Evolutionary conservation across 2,329 filamentous ascomycete genomes (phyloP).

Genomic region (Tolypocladium guangdongense): DNA sequence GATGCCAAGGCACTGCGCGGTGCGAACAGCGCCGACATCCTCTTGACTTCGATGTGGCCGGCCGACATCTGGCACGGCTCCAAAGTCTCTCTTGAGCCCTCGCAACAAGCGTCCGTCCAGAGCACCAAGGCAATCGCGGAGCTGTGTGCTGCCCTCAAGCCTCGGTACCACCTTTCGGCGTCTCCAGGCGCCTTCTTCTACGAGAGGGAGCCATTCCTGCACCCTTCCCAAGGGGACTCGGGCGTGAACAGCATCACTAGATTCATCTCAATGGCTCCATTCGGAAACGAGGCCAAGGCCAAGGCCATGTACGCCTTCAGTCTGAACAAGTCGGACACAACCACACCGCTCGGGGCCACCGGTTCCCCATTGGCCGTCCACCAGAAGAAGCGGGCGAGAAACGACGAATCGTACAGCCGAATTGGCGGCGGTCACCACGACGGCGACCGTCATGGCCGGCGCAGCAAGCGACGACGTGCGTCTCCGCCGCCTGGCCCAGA

Average conservation of each 20-base stretch:
- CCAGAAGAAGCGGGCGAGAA: conserved; percentile 45
- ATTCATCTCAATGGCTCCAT: conserved; percentile 81
- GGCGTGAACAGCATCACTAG: conserved; percentile 59
- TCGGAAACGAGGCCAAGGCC: conserved; percentile 63
- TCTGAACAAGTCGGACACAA: conserved; percentile 53
- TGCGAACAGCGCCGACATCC: conserved; percentile 70
- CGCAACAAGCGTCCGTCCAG: conserved; percentile 36
- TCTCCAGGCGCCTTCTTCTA: conserved; percentile 60
- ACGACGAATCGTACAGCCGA: conserved; percentile 39
- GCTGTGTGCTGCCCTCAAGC: conserved; percentile 67
- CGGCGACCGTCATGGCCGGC: conserved; percentile 29
- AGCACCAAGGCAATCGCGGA: conserved; percentile 63
- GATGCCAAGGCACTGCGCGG: conserved; percentile 69
- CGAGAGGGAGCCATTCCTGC: conserved; percentile 88
- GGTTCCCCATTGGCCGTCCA: conserved; percentile 56
- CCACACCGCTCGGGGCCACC: conserved; percentile 62
- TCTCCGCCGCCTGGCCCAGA: conserved; percentile 58
- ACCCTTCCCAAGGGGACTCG: conserved; percentile 36
- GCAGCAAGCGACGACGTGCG: conserved; percentile 33
- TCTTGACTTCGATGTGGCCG: conserved; percentile 84
- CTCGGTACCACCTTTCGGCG: conserved; percentile 80
- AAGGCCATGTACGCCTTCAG: conserved; percentile 74
- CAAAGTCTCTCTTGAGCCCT: conserved; percentile 44
- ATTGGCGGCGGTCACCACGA: conserved; percentile 39
- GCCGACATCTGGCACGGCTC: conserved; percentile 59